Conservation (phyloP, 352 stramenopile genomes). For the Phytophthora idaei region DNA sequence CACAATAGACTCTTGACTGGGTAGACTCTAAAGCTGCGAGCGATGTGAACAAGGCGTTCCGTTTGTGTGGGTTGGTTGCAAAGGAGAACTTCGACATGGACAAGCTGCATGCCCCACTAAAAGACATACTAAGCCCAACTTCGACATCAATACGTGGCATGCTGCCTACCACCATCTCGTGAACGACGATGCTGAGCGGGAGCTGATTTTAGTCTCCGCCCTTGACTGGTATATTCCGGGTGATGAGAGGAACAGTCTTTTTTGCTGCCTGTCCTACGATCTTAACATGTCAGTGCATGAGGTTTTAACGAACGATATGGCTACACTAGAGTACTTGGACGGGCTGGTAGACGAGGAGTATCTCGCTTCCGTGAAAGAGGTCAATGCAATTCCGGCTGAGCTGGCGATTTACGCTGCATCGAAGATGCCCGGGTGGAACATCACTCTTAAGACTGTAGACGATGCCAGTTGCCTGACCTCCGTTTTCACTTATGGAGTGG, state of each 20-base stretch:
- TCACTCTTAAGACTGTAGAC: constrained; percentile 3
- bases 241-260: constrained; percentile 4
- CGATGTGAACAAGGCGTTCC: constrained; percentile 5
- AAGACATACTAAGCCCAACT: not conserved
- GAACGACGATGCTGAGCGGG: not conserved
- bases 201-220: not conserved
- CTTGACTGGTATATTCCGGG: constrained; percentile 3
- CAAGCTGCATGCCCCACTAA: constrained; percentile 4
- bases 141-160: constrained; percentile 9
- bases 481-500: not conserved
- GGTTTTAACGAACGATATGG: constrained; percentile 6
- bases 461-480: constrained; percentile 1
- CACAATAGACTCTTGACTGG: constrained; percentile 8
- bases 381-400: not conserved
- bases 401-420: constrained; percentile 11
- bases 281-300: not conserved
- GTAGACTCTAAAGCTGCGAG: not conserved
- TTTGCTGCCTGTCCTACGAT: constrained; percentile 4
- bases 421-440: constrained; percentile 13
- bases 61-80: constrained; percentile 2
- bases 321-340: not conserved
- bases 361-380: not conserved
- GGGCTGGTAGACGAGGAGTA: constrained; percentile 8
- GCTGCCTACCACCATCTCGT: constrained; percentile 8
- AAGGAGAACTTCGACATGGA: constrained; percentile 6